Percentiles rank a stretch among this genome's conserved stretches.
phyloP scores from a whole-genome alignment of 208 protist species.

The Naegleria fowleri region DNA sequence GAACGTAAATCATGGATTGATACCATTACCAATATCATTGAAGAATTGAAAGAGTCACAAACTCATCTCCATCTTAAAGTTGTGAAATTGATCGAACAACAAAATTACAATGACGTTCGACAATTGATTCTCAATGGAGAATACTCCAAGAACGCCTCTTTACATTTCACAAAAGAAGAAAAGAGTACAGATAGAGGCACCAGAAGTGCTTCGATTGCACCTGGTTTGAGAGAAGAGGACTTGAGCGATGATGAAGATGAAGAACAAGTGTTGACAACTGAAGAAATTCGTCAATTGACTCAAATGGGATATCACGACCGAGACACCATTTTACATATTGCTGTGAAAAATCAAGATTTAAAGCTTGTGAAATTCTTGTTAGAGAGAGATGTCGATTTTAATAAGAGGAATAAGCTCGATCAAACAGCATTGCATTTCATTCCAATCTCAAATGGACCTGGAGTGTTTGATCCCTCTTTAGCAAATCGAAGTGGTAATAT shows the following conservation, averaged over 20 bases:
- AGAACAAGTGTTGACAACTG: neutral
- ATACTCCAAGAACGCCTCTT: neutral
- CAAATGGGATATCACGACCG: neutral
- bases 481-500: neutral
- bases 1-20: neutral
- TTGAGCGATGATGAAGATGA: neutral
- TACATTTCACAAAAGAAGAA: neutral
- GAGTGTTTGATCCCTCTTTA: neutral
- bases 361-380: neutral
- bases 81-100: neutral
- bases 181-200: neutral
- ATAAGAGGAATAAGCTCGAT: neutral
- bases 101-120: neutral
- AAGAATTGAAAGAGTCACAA: neutral
- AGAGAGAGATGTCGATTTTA: neutral
- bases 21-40: neutral
- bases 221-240: neutral
- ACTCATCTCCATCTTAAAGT: neutral
- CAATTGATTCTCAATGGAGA: neutral
- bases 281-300: neutral
- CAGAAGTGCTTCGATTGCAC: neutral
- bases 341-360: neutral
- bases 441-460: neutral
- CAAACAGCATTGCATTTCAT: slow-evolving; percentile 1
- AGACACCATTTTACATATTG: slow-evolving; percentile 7